Evolutionary conservation across 2,329 filamentous ascomycete species (phyloP).

Genomic region (Aspergillus glaucus): DNA sequence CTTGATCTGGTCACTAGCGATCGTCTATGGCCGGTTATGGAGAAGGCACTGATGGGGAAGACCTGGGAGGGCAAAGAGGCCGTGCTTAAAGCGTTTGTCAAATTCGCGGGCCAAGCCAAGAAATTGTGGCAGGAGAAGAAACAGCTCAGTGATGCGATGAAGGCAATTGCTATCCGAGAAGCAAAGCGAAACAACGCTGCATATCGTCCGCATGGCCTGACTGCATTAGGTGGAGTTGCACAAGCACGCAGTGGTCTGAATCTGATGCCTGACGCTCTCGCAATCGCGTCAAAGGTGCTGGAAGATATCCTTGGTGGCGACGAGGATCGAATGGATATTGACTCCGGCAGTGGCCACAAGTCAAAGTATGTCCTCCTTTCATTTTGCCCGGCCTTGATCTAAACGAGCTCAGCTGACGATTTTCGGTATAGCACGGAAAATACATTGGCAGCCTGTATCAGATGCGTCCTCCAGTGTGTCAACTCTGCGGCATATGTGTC

Average conservation of each 20-base stretch:
- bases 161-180: slow-evolving; percentile 68
- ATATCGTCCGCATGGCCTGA: slow-evolving; percentile 72
- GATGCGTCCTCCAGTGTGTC: slow-evolving; percentile 34
- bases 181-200: slow-evolving; percentile 84
- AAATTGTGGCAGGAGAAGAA: slow-evolving; percentile 52
- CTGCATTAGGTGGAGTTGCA: slow-evolving; percentile 66
- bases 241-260: slow-evolving; percentile 62
- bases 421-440: slow-evolving; percentile 23
- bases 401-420: slow-evolving; percentile 2
- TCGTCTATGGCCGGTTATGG: slow-evolving; percentile 73
- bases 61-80: slow-evolving; percentile 90
- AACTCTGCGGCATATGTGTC: slow-evolving; percentile 21
- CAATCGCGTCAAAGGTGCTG: slow-evolving; percentile 58
- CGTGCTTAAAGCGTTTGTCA: slow-evolving; percentile 70
- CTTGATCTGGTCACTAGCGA: slow-evolving; percentile 54
- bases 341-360: slow-evolving; percentile 43
- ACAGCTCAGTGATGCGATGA: slow-evolving; percentile 60
- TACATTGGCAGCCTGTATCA: slow-evolving; percentile 33
- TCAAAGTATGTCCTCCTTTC: slow-evolving; percentile 18
- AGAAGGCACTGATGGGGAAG: slow-evolving; percentile 77
- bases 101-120: slow-evolving; percentile 63
- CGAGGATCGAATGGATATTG: slow-evolving; percentile 65
- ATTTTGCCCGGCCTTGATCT: neutral
- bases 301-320: slow-evolving; percentile 48
- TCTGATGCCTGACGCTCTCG: slow-evolving; percentile 60